A percentile compares a stretch with the other conserved stretches of the same genome.
These are phyloP conservation scores for Microcyclospora pomicola DNA, from an alignment of 2,329 filamentous ascomycete species.

Conservation along the genomic window DNA sequence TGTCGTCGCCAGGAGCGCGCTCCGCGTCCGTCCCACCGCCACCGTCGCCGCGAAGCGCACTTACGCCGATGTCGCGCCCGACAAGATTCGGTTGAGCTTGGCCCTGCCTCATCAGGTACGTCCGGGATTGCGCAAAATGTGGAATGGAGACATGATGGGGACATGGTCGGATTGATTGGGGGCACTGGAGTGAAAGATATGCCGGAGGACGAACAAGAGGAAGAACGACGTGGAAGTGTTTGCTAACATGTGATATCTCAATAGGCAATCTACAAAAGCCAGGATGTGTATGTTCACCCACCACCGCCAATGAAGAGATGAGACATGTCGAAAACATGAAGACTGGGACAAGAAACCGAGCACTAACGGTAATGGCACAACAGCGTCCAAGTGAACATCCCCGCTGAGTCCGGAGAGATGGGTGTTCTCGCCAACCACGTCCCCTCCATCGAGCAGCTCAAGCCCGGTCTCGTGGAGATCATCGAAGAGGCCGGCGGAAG, in stretches of 20 bases:
- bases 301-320: neutral
- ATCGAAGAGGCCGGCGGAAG: slow-evolving; percentile 76
- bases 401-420: slow-evolving; percentile 97
- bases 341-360: slow-evolving; percentile 6
- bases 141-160: neutral
- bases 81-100: slow-evolving; percentile 89
- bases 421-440: slow-evolving; percentile 99
- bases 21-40: slow-evolving; percentile 67
- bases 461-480: slow-evolving; percentile 88
- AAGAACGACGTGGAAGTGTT: neutral
- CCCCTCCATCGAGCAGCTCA: slow-evolving; percentile 96
- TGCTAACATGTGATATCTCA: slow-evolving; percentile 11
- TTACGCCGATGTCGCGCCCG: slow-evolving; percentile 52
- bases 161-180: neutral
- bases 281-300: slow-evolving; percentile 49
- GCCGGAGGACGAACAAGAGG: neutral
- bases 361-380: slow-evolving; percentile 14
- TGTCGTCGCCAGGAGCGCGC: slow-evolving; percentile 67
- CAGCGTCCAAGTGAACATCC: slow-evolving; percentile 96
- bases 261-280: slow-evolving; percentile 55
- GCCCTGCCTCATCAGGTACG: slow-evolving; percentile 96
- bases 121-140: slow-evolving; percentile 1
- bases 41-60: slow-evolving; percentile 72
- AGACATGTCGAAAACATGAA: neutral
- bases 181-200: neutral